A percentile compares a stretch with the other conserved stretches of the same genome.
These are phyloP conservation scores for Mediolabrus comicus DNA, from an alignment of 108 stramenopile species.

Conservation along the genomic window DNA sequence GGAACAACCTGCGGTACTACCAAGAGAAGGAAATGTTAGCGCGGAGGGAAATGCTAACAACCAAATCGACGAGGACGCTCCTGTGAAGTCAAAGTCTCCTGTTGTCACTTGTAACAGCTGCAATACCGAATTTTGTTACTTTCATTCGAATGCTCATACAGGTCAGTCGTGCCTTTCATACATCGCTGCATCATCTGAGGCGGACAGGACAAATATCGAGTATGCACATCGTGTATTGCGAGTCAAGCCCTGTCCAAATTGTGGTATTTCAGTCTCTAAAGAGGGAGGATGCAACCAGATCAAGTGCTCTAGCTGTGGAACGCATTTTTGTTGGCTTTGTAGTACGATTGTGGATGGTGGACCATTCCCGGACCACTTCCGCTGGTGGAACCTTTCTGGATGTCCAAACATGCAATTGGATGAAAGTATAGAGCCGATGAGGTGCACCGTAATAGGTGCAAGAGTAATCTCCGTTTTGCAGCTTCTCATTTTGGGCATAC, in stretches of 20 bases:
- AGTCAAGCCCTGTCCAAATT: constrained; percentile 52
- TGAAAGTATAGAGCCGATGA: constrained; percentile 36
- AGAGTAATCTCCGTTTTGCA: constrained; percentile 31
- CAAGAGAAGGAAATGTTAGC: not conserved
- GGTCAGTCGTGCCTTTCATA: constrained; percentile 41
- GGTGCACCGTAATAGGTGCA: constrained; percentile 19
- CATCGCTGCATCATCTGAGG: constrained; percentile 34
- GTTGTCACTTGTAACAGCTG: constrained; percentile 43
- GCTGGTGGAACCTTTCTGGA: constrained; percentile 54
- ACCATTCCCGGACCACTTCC: constrained; percentile 60
- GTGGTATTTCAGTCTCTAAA: constrained; percentile 56
- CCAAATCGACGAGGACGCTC: constrained; percentile 8
- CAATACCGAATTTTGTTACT: constrained; percentile 49
- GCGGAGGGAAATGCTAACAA: not conserved
- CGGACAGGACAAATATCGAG: constrained; percentile 41
- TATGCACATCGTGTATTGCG: constrained; percentile 37
- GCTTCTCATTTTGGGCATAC: constrained; percentile 51
- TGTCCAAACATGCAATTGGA: constrained; percentile 72
- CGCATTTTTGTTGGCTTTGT: constrained; percentile 60
- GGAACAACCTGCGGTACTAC: not conserved
- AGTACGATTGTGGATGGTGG: constrained; percentile 50
- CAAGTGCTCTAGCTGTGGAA: constrained; percentile 39
- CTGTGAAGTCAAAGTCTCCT: constrained; percentile 19
- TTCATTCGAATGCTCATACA: constrained; percentile 56
- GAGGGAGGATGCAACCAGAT: constrained; percentile 69